Evolutionary conservation across 768 basidiomycete genomes (phyloP).

Genomic region (Hygrophoropsis aurantiaca): DNA sequence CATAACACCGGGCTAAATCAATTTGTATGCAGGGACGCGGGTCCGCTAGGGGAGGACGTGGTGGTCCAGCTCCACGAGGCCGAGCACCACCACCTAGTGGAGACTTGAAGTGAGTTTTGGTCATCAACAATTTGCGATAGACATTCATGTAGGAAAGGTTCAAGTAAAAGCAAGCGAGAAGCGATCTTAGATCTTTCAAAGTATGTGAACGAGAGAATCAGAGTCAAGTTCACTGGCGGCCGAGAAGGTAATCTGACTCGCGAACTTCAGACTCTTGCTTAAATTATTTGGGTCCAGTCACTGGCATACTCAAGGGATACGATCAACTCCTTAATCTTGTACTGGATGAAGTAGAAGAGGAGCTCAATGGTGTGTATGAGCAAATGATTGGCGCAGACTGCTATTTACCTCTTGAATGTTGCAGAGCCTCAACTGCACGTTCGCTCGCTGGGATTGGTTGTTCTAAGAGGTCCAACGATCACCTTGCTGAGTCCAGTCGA

Average conservation of each 20-base stretch:
- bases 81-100: constrained; percentile 12
- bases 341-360: constrained; percentile 92
- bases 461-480: constrained; percentile 92
- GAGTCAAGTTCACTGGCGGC: constrained; percentile 98
- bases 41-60: constrained; percentile 44
- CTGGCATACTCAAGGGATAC: constrained; percentile 90
- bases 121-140: constrained; percentile 1
- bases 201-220: constrained; percentile 88
- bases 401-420: neutral
- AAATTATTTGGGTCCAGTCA: constrained; percentile 50
- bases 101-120: constrained; percentile 27
- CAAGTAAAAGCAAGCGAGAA: constrained; percentile 64
- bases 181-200: constrained; percentile 94
- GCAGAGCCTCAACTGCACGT: constrained; percentile 66
- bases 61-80: constrained; percentile 34
- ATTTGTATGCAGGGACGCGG: constrained; percentile 56
- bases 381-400: constrained; percentile 6
- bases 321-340: constrained; percentile 97
- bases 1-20: constrained; percentile 30
- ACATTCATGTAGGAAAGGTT: constrained; percentile 28
- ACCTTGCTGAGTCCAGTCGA: constrained; percentile 93
- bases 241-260: constrained; percentile 67
- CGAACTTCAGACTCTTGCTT: neutral
- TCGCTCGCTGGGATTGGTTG: constrained; percentile 78
- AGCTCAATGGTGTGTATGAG: constrained; percentile 57